phyloP scores from a whole-genome alignment of 257 asterid genomes.

The Plectranthus barbatus region DNA sequence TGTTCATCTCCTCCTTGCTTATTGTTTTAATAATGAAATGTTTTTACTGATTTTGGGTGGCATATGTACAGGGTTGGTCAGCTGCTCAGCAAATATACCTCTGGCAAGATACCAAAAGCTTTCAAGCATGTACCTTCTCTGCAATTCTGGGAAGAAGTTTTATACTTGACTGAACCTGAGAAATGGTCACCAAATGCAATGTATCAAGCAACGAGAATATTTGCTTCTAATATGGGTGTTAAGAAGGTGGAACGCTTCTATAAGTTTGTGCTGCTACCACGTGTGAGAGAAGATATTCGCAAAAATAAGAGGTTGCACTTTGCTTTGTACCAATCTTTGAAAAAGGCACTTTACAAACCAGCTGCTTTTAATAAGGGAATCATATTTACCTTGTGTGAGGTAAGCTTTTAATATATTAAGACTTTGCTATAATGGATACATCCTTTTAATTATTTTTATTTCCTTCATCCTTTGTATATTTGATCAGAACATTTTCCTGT shows the following conservation, averaged over 20 bases:
- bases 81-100: conserved; percentile 68
- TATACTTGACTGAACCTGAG: conserved; percentile 79
- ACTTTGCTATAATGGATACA: background rate
- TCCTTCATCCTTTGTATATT: background rate
- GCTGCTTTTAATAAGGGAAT: conserved; percentile 95
- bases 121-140: conserved; percentile 76
- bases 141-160: conserved; percentile 78
- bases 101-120: conserved; percentile 89
- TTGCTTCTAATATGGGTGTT: conserved; percentile 83
- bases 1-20: background rate
- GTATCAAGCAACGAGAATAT: conserved; percentile 89
- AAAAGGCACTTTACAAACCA: conserved; percentile 76
- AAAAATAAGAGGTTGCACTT: conserved; percentile 85
- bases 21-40: background rate
- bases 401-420: conserved; percentile 13
- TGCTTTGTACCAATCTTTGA: conserved; percentile 75
- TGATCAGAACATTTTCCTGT: background rate
- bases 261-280: conserved; percentile 83
- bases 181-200: conserved; percentile 91
- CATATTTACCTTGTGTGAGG: conserved; percentile 81
- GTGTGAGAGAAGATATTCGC: conserved; percentile 80
- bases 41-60: background rate
- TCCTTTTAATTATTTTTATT: background rate
- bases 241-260: conserved; percentile 79
- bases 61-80: conserved; percentile 60